Conservation (phyloP, 768 basidiomycete species). For the Leccinum incarnatum region DNA sequence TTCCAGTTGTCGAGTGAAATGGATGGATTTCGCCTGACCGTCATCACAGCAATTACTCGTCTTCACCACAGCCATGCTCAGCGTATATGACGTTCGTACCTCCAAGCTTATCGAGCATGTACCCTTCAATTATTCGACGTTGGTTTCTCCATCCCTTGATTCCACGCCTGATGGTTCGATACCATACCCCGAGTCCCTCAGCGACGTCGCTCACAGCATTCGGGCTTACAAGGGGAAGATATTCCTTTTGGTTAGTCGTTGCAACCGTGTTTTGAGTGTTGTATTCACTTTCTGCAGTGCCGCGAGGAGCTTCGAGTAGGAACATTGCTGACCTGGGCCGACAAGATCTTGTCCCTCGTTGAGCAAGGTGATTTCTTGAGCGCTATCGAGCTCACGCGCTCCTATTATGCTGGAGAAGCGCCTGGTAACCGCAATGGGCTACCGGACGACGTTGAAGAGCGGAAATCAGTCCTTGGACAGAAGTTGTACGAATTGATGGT, state of each 20-base stretch:
- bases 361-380: slow-evolving; percentile 83
- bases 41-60: slow-evolving; percentile 62
- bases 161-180: slow-evolving; percentile 46
- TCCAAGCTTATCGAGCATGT: slow-evolving; percentile 61
- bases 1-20: slow-evolving; percentile 19
- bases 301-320: slow-evolving; percentile 72
- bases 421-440: slow-evolving; percentile 87
- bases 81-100: slow-evolving; percentile 65
- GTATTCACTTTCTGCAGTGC: slow-evolving; percentile 42
- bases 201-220: slow-evolving; percentile 66
- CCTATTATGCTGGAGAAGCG: slow-evolving; percentile 77
- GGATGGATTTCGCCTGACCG: background rate
- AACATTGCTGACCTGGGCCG: slow-evolving; percentile 91
- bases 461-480: slow-evolving; percentile 64
- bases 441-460: slow-evolving; percentile 59
- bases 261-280: background rate
- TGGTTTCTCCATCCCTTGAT: slow-evolving; percentile 53
- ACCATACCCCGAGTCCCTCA: slow-evolving; percentile 47
- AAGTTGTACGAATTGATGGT: slow-evolving; percentile 81
- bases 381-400: slow-evolving; percentile 82
- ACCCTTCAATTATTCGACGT: slow-evolving; percentile 51
- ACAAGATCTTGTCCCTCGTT: slow-evolving; percentile 81
- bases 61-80: slow-evolving; percentile 54
- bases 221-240: slow-evolving; percentile 86
- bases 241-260: slow-evolving; percentile 72